Base-by-base conservation (phyloP, 2,329 filamentous ascomycete species). In the Polytolypa hystricis region DNA sequence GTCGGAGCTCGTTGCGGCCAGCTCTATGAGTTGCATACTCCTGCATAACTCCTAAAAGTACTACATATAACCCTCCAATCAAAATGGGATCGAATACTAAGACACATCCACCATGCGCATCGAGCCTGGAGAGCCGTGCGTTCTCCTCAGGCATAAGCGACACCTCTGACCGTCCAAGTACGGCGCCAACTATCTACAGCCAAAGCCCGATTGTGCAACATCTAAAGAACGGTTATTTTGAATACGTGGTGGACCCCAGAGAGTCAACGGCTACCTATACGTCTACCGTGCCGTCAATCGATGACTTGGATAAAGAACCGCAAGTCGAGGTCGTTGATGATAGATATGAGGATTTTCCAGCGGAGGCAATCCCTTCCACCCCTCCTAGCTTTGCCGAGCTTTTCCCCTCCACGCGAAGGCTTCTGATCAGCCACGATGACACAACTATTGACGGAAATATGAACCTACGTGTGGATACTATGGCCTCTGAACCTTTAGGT, bases 391-490 rank as follows among this genome's bases (percentile, higher is more conserved):
- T 96, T 56, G 79, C 78, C 17, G 72, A 79, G 37, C 73, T 93
- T 36, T 98, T 95, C 57, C 89, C 91, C 8, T 93, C 87, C 6
- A 73, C 79, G 47, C 77, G 85, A 55, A 75, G 83, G 38, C 65
- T 96, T 35, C 75, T 76, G 23, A 85, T 98, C 52, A 77, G 82
- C 18, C 89, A 96, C 55, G 91, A 96, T 55, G 85, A 95, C 60
- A 77, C 84, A 33, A 91, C 86, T 0, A 63, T 79, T 3, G 89
- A 98, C 56, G 89, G 89, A 23, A 94, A 95, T 67, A 93, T 95
- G 85, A 96, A 96, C 56, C 70, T 98, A 39, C 79, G 87, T 20
- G 71, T 96, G 40, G 87, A 94, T 55, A 89, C 84, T 4, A 68
- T 82, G 44, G 73, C 84, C 30, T 61, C 65, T 17, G 63, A 66